phyloP scores from a whole-genome alignment of 2,329 filamentous ascomycete species.

The Aspergillus tubingensis region DNA sequence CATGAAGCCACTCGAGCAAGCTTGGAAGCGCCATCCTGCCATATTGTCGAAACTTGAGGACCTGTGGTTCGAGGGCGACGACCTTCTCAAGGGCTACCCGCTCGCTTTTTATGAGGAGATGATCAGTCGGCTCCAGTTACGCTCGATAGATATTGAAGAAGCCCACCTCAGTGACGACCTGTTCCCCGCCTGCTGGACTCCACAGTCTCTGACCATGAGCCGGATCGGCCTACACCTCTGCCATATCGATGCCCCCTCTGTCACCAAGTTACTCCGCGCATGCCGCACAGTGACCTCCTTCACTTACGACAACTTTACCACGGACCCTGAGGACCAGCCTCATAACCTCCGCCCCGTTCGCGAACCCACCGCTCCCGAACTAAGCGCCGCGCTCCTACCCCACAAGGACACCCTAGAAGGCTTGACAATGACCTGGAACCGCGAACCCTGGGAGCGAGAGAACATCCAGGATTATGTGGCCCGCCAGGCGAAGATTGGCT shows the following conservation, averaged over 20 bases:
- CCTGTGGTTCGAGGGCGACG: slow-evolving; percentile 13
- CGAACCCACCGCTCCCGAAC: slow-evolving; percentile 21
- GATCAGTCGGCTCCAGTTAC: slow-evolving; percentile 14
- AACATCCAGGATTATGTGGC: slow-evolving; percentile 9
- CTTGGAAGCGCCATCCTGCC: slow-evolving; percentile 16
- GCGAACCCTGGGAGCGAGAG: background rate
- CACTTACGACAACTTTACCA: slow-evolving; percentile 16
- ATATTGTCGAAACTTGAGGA: slow-evolving; percentile 19
- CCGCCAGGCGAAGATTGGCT: slow-evolving; percentile 17
- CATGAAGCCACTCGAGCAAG: slow-evolving; percentile 6
- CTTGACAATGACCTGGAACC: slow-evolving; percentile 18
- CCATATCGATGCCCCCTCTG: slow-evolving; percentile 11
- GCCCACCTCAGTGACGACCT: slow-evolving; percentile 16
- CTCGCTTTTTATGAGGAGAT: slow-evolving; percentile 16
- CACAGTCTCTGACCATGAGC: slow-evolving; percentile 9
- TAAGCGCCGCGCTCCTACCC: slow-evolving; percentile 17
- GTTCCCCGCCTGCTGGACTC: slow-evolving; percentile 16
- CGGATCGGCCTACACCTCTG: slow-evolving; percentile 14
- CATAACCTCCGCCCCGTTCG: background rate
- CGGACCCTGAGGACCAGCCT: background rate
- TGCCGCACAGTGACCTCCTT: slow-evolving; percentile 20
- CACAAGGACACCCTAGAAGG: slow-evolving; percentile 24
- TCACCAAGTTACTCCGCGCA: slow-evolving; percentile 16
- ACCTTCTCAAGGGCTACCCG: slow-evolving; percentile 4
- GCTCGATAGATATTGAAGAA: slow-evolving; percentile 10